Conservation (phyloP, 495 filamentous ascomycete genomes). For the Podospora appendiculata region DNA sequence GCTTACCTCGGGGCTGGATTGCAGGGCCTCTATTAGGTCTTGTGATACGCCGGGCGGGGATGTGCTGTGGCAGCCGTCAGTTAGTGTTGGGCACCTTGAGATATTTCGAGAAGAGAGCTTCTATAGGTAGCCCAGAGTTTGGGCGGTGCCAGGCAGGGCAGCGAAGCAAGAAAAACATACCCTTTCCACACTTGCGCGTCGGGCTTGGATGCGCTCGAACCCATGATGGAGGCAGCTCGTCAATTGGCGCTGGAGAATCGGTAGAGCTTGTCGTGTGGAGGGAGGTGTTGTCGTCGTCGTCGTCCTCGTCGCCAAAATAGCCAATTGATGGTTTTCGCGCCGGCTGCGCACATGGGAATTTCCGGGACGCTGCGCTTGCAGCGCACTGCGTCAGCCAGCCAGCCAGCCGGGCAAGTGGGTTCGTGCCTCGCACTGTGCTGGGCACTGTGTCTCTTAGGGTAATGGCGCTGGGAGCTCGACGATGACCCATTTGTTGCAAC, state of each 20-base stretch:
- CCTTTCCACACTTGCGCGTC: constrained; percentile 37
- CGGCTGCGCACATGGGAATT: background rate
- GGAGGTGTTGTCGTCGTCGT: background rate
- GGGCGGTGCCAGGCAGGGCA: too few relatives aligned
- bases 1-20: constrained; percentile 76
- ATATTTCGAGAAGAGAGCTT: background rate
- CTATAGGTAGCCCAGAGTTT: background rate
- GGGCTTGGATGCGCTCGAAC: constrained; percentile 43
- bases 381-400: background rate
- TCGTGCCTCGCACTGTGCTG: background rate
- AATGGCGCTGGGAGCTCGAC: too few relatives aligned
- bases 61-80: constrained; percentile 43
- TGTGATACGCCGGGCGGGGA: constrained; percentile 81
- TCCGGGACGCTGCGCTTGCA: background rate
- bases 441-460: background rate
- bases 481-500: too few relatives aligned
- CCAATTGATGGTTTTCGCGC: background rate
- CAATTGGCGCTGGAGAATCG: constrained; percentile 7
- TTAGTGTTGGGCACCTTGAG: background rate
- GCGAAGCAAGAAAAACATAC: constrained; percentile 22
- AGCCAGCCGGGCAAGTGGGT: background rate
- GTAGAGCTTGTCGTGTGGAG: background rate
- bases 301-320: background rate
- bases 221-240: constrained; percentile 27
- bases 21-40: constrained; percentile 71